Percentiles rank a stretch among this genome's conserved stretches.
phyloP scores from a whole-genome alignment of 1,284 basidiomycete genomes.

The Takashimella tepidaria region DNA sequence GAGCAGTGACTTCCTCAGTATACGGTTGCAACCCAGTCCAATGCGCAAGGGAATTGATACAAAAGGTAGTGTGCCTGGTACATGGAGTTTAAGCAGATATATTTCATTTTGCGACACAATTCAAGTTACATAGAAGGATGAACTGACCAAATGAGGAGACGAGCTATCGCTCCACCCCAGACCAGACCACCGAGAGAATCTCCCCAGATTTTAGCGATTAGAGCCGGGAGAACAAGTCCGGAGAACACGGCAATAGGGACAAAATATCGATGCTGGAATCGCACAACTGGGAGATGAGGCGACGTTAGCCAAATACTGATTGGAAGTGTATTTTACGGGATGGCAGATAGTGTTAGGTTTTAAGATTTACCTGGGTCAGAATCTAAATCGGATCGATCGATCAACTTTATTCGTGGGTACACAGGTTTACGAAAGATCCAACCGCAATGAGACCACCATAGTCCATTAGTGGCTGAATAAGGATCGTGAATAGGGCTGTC shows the following conservation, averaged over 20 bases:
- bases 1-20: conserved; percentile 69
- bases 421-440: conserved; percentile 76
- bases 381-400: conserved; percentile 67
- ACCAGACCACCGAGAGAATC: conserved; percentile 62
- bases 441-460: conserved; percentile 71
- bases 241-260: conserved; percentile 58
- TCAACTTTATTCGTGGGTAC: conserved; percentile 59
- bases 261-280: conserved; percentile 66
- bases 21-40: conserved; percentile 73
- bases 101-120: too few relatives aligned
- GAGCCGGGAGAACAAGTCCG: conserved; percentile 57
- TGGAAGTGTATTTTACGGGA: not conserved
- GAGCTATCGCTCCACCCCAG: conserved; percentile 60
- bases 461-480: conserved; percentile 66
- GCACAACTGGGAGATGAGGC: conserved; percentile 57
- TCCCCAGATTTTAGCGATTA: conserved; percentile 56
- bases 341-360: not conserved
- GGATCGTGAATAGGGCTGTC: conserved; percentile 67
- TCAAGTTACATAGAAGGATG: too few relatives aligned
- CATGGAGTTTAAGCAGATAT: too few relatives aligned
- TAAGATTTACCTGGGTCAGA: conserved; percentile 62
- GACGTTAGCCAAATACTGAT: not conserved
- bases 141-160: conserved; percentile 56
- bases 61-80: conserved; percentile 75
- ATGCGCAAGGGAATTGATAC: conserved; percentile 74